Evolutionary conservation across 177 flowering plant species (phyloP), one percentile per base, ranked within the genome.

Genomic region (Telopea speciosissima): DNA sequence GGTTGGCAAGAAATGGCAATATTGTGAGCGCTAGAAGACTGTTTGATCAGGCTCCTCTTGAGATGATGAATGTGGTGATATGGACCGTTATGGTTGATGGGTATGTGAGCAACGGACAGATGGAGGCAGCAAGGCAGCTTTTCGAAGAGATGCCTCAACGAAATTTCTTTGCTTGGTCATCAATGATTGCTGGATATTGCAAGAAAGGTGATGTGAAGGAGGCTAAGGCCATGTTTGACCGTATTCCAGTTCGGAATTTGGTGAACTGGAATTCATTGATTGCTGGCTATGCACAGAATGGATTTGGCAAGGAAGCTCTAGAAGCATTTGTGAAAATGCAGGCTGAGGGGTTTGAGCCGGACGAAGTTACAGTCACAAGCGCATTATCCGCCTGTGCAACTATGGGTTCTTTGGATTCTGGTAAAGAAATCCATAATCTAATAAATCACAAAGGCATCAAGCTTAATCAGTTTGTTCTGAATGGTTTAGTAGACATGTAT

Each of bases 51-150:
- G 82, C 84, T 12, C 94, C 91, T 0, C 14, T 12, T 24, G 83
- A 74, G 66, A 56, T 84, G 84, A 89, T 62, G 83, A 86, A 74
- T 81, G 87, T 90, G 68, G 87, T 85, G 52, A 82, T 84, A 5
- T 90, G 96, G 93, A 88, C 88, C 70, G 91, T 86, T 67, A 85
- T 89, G 90, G 84, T 92, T 71, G 85, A 85, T 75, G 97, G 88
- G 76, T 89, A 88, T 79, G 83, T 80, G 3, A 79, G 82, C 19
- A 83, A 83, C 76, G 92, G 87, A 60, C 85, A 86, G 68, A 89
- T 89, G 88, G 87, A 82, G 73, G 81, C 79, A 16, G 97, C 97
- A 0, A 81, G 81, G 76, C 79, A 76, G 65, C 58, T 88, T 31
- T 92, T 92, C 72, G 89, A 89, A 71, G 72, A 24, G 44, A 92